Conservation (phyloP, 305 asterid species). For the Fraxinus baroniana region DNA sequence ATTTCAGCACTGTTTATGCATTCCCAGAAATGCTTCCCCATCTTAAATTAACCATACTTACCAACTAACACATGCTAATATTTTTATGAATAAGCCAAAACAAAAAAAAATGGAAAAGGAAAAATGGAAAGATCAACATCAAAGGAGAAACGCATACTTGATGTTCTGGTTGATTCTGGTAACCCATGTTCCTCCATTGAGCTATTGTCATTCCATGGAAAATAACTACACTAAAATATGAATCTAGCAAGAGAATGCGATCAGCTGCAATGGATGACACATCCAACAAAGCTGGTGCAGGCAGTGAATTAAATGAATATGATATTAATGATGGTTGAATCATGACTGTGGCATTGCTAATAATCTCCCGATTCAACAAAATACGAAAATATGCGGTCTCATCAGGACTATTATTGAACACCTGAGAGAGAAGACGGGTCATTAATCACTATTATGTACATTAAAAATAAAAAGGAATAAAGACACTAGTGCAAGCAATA, state of each 20-base stretch:
- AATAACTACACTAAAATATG: conserved; percentile 90
- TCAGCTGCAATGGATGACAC: conserved; percentile 93
- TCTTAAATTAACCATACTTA: conserved; percentile 9
- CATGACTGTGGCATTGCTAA: conserved; percentile 96
- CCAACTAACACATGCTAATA: neutral
- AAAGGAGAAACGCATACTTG: conserved; percentile 44
- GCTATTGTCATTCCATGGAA: conserved; percentile 99
- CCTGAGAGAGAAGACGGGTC: conserved; percentile 42
- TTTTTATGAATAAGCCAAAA: neutral
- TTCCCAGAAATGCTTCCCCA: neutral
- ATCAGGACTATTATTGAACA: conserved; percentile 96
- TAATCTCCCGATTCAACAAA: conserved; percentile 83
- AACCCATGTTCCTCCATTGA: conserved; percentile 98
- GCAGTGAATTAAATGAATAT: conserved; percentile 80
- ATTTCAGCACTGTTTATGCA: neutral
- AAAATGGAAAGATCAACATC: neutral
- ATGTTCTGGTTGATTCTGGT: conserved; percentile 91
- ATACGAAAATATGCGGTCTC: conserved; percentile 99
- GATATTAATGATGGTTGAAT: conserved; percentile 92
- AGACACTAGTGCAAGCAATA: conserved; percentile 7
- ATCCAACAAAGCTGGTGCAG: conserved; percentile 89
- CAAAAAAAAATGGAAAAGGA: neutral
- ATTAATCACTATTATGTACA: neutral
- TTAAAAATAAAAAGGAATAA: conserved; percentile 19
- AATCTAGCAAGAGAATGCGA: conserved; percentile 89